Evolutionary conservation across 768 basidiomycete genomes (phyloP).

Genomic region (Leccinellum rugosiceps): DNA sequence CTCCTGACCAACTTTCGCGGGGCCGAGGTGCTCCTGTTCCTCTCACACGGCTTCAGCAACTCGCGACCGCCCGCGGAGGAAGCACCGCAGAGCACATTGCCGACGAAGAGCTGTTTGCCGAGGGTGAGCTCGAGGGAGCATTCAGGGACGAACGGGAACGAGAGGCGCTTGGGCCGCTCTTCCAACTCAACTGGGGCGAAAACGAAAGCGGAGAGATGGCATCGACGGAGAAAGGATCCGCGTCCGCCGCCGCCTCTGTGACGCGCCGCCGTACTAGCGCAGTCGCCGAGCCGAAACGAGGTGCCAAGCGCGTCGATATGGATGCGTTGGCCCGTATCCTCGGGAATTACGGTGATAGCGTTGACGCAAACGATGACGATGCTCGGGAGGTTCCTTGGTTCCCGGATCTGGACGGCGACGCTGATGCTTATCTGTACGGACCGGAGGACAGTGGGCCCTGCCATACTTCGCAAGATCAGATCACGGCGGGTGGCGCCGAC

Average conservation of each 20-base stretch:
- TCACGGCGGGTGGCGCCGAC: slow-evolving; percentile 27
- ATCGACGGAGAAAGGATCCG: background rate
- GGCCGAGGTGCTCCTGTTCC: slow-evolving; percentile 17
- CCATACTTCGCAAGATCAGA: slow-evolving; percentile 6
- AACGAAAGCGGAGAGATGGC: slow-evolving; percentile 25
- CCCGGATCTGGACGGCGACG: slow-evolving; percentile 20
- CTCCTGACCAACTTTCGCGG: slow-evolving; percentile 28
- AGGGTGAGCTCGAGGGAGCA: slow-evolving; percentile 64
- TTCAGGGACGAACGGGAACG: slow-evolving; percentile 54
- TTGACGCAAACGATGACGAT: slow-evolving; percentile 15
- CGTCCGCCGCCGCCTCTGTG: background rate
- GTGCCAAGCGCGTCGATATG: slow-evolving; percentile 48
- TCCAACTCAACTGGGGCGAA: slow-evolving; percentile 37
- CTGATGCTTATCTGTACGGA: slow-evolving; percentile 11
- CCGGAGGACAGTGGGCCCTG: slow-evolving; percentile 11
- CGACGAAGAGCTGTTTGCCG: slow-evolving; percentile 71
- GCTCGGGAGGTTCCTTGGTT: slow-evolving; percentile 10
- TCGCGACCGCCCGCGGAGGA: slow-evolving; percentile 57
- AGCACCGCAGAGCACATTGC: slow-evolving; percentile 44
- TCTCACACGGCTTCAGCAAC: slow-evolving; percentile 67
- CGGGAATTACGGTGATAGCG: slow-evolving; percentile 25
- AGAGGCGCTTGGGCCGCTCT: slow-evolving; percentile 36
- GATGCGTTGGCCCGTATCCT: slow-evolving; percentile 55
- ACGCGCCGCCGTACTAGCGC: background rate
- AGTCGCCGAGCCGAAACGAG: slow-evolving; percentile 26